Base-by-base conservation (phyloP, 1,139 yeast species). In the Arxiozyma telluris region DNA sequence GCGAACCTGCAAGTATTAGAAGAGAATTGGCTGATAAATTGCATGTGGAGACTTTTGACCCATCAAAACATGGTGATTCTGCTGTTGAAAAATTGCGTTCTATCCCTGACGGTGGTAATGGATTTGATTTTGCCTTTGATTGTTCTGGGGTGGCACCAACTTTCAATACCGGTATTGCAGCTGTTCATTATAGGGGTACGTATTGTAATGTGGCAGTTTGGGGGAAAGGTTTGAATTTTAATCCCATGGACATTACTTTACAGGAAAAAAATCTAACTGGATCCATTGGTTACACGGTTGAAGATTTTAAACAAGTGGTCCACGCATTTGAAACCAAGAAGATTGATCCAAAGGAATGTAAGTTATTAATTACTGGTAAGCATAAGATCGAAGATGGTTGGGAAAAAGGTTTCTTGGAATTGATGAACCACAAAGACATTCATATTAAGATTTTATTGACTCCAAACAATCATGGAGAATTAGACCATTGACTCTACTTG, bases 1-100 rank as follows among this genome's bases (percentile, higher is more conserved):
- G 83, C 49, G 87, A 82, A 64, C 86, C 85, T 1, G 83, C 84
- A 0, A 55, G 60, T n/a, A 74, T 74, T 12, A 74, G 86, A 68
- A 73, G 85, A 61, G 68, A 75, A 41, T 75, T 79, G 54, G 86
- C 85, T 3, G 69, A 64, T 41, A 68, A 69, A 44, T 68, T 81
- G 41, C 80, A 81, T 38, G 84, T 77, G 2, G 71, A 72, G 50
- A 73, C 71, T 1, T 78, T 75, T 61, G 75, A 80, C 61, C 84
- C 84, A 17, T 48, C 73, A n/a, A 64, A 61, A 18, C 72, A 68
- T 6, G 75, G 66, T 3, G 69, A 69, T 2, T 62, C 66, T 43
- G 68, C 62, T 12, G 62, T 71, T 20, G 63, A 59, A 4, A 70
- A 65, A n/a, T 62, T 78, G 53, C 65, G 65, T 47, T 60, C 61